Evolutionary conservation across 352 stramenopile genomes (phyloP).

Genomic region (Pythium utonaiense): DNA sequence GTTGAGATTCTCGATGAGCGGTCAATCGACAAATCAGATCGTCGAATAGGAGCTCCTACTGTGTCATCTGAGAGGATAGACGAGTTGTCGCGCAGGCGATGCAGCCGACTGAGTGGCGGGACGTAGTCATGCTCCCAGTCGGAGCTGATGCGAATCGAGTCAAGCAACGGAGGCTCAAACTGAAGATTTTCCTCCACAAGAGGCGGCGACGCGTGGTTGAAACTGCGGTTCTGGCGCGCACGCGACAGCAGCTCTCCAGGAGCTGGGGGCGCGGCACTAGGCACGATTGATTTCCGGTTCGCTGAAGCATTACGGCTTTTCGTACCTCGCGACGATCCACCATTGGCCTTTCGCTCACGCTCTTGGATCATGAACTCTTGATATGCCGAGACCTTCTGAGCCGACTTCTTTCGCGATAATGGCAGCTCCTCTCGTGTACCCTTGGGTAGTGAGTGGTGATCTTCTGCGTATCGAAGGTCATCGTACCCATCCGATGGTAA

Average conservation of each 20-base stretch:
- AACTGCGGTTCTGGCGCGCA: conserved; percentile 2
- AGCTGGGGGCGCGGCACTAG: neutral
- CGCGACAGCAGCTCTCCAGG: conserved; percentile 12
- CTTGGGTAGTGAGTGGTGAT: neutral
- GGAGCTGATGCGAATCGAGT: conserved; percentile 39
- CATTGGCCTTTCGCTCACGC: conserved; percentile 12
- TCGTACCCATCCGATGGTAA: conserved; percentile 1
- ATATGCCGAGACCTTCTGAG: conserved; percentile 16
- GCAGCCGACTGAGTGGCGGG: conserved; percentile 25
- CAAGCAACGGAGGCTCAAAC: conserved; percentile 11
- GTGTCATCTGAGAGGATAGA: conserved; percentile 24
- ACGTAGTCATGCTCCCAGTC: conserved; percentile 36
- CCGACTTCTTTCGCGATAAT: conserved; percentile 1
- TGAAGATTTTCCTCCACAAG: conserved; percentile 7
- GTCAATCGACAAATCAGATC: conserved; percentile 28
- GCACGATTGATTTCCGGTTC: conserved; percentile 14
- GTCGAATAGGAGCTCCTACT: conserved; percentile 28
- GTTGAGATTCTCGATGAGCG: conserved; percentile 13
- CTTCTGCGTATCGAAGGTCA: neutral
- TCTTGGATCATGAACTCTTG: conserved; percentile 25
- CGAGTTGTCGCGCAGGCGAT: conserved; percentile 15
- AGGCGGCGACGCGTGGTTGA: neutral
- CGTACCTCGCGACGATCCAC: neutral
- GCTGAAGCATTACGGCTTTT: neutral
- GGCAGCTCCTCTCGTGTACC: neutral